Evolutionary conservation across 352 stramenopile species (phyloP).

Genomic region (Achlya hypogyna): DNA sequence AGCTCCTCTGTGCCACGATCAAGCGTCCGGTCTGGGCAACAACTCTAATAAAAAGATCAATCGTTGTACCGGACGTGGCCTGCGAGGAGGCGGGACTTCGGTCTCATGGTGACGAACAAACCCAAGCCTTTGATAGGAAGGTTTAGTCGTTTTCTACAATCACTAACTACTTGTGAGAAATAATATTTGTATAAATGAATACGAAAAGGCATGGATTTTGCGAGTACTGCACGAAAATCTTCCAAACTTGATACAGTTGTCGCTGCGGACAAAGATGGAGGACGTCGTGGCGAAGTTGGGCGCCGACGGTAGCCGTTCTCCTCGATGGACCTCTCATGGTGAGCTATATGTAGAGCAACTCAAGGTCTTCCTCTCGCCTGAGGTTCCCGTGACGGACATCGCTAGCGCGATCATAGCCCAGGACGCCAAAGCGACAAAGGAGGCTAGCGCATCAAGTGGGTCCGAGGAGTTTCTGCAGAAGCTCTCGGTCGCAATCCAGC

Average conservation of each 20-base stretch:
- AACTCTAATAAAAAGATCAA: no score
- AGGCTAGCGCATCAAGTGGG: slow-evolving; percentile 30
- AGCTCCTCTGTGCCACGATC: no score
- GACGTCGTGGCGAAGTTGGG: slow-evolving; percentile 56
- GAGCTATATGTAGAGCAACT: slow-evolving; percentile 40
- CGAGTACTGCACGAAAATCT: neutral
- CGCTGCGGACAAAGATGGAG: slow-evolving; percentile 36
- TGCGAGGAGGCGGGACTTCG: no score
- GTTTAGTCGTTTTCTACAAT: neutral
- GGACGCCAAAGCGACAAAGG: slow-evolving; percentile 37
- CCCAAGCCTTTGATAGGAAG: no score
- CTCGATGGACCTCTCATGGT: neutral
- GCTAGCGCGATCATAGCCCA: slow-evolving; percentile 63
- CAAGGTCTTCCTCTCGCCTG: slow-evolving; percentile 54
- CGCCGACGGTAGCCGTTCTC: slow-evolving; percentile 40
- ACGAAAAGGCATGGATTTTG: neutral
- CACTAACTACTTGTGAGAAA: neutral
- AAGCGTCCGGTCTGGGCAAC: no score
- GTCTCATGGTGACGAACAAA: neutral
- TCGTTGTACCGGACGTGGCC: no score
- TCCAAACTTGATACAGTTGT: neutral
- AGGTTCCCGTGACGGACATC: slow-evolving; percentile 71
- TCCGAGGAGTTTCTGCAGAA: slow-evolving; percentile 69
- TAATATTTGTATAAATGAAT: neutral
- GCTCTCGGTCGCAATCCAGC: slow-evolving; percentile 48